Conservation (phyloP, 805 yeast species). For the Ogataea populi-albae region DNA sequence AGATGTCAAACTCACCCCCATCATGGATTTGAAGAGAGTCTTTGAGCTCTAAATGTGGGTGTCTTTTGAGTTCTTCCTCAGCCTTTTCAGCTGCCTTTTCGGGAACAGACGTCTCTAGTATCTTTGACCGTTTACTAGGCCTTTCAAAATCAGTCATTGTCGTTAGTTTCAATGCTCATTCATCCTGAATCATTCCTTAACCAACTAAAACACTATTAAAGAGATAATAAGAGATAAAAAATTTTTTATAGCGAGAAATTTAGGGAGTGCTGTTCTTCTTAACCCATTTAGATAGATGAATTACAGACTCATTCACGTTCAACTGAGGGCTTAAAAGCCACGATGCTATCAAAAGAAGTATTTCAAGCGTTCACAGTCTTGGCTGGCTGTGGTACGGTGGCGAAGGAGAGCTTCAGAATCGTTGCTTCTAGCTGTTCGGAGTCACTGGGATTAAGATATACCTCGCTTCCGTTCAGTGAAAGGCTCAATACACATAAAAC, state of each 20-base stretch:
- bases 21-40: slow-evolving; percentile 52
- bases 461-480: too few relatives aligned
- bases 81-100: slow-evolving; percentile 68
- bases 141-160: slow-evolving; percentile 35
- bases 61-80: slow-evolving; percentile 48
- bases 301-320: too few relatives aligned
- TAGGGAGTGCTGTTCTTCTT: neutral
- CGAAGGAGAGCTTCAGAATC: slow-evolving; percentile 18
- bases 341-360: slow-evolving; percentile 27
- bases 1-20: slow-evolving; percentile 58
- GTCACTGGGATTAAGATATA: too few relatives aligned
- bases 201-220: neutral
- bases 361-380: slow-evolving; percentile 27
- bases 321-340: too few relatives aligned
- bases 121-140: slow-evolving; percentile 48
- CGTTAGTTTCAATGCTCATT: too few relatives aligned
- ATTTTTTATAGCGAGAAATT: too few relatives aligned
- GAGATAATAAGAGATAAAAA: slow-evolving; percentile 1
- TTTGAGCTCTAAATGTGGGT: slow-evolving; percentile 42
- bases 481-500: too few relatives aligned
- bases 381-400: slow-evolving; percentile 28
- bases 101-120: slow-evolving; percentile 50
- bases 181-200: too few relatives aligned
- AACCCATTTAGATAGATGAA: too few relatives aligned
- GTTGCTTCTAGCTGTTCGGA: slow-evolving; percentile 21